phyloP scores from a whole-genome alignment of 441 rosid species.

The Omphalea diandra region DNA sequence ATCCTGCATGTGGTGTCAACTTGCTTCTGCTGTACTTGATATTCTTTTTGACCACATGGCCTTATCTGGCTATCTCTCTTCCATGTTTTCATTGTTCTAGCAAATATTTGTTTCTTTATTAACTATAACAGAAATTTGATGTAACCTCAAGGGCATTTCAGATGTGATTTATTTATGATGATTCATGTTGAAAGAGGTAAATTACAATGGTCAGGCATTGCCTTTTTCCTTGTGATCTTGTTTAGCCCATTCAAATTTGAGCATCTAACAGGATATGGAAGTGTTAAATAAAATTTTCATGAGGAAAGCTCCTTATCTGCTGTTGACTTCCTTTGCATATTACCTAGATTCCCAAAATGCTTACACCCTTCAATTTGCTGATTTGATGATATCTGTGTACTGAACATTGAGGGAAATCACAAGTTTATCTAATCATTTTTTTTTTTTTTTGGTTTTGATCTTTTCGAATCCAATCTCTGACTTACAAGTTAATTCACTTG shows the following conservation, averaged over 20 bases:
- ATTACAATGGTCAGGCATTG: neutral
- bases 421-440: neutral
- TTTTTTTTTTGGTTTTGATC: neutral
- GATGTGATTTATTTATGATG: neutral
- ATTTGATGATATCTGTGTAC: neutral
- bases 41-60: neutral
- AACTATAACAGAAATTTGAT: neutral
- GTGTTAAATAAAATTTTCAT: neutral
- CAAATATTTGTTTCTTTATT: neutral
- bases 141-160: neutral
- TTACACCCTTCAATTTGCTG: neutral
- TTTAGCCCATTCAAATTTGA: neutral
- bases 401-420: neutral
- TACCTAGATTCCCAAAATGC: neutral
- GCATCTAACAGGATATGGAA: neutral
- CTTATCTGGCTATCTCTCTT: neutral
- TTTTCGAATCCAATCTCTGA: neutral
- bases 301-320: neutral
- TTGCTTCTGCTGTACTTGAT: neutral
- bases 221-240: neutral
- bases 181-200: neutral
- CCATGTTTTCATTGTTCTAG: neutral
- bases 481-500: neutral
- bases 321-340: neutral
- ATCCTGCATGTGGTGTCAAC: neutral